A percentile compares a stretch with the other conserved stretches of the same genome.
These are phyloP conservation scores for Alternaria conjuncta DNA, from an alignment of 2,329 filamentous ascomycete genomes.

Conservation along the genomic window DNA sequence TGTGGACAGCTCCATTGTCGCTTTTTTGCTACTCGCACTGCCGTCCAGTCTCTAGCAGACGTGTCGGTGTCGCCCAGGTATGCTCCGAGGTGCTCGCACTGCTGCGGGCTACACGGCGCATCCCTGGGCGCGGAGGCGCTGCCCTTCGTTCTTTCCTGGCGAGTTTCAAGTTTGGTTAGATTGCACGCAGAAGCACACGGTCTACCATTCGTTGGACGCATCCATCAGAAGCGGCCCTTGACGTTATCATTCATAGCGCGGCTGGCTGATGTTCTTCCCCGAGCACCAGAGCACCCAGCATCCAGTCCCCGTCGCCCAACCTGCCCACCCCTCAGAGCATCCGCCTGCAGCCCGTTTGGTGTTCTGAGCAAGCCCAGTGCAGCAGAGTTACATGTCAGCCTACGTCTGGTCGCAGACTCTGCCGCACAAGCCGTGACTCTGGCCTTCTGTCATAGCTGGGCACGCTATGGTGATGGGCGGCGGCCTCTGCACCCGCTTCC, in stretches of 20 bases:
- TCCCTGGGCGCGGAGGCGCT: constrained; percentile 17
- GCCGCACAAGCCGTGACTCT: constrained; percentile 5
- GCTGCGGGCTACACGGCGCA: constrained; percentile 10
- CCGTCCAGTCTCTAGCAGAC: background rate
- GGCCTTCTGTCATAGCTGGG: constrained; percentile 1
- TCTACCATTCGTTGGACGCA: constrained; percentile 33
- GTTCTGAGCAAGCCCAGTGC: constrained; percentile 5
- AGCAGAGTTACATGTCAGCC: background rate
- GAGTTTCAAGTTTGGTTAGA: constrained; percentile 44
- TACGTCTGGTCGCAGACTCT: constrained; percentile 7
- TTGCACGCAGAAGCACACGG: constrained; percentile 34
- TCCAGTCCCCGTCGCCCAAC: constrained; percentile 17
- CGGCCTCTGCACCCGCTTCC: constrained; percentile 18
- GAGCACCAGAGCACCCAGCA: constrained; percentile 13
- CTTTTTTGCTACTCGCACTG: background rate
- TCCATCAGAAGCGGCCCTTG: constrained; percentile 23
- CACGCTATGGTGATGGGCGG: constrained; percentile 6
- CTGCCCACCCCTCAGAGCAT: constrained; percentile 7
- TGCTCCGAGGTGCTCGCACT: background rate
- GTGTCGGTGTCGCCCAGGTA: background rate
- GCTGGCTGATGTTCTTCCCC: constrained; percentile 27
- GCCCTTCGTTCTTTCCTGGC: constrained; percentile 25
- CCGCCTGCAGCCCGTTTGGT: constrained; percentile 9
- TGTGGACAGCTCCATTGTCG: background rate
- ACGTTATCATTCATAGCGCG: constrained; percentile 30